Base-by-base conservation (phyloP, 176 grass and related monocot species). In the Ampelocalamus luodianensis region DNA sequence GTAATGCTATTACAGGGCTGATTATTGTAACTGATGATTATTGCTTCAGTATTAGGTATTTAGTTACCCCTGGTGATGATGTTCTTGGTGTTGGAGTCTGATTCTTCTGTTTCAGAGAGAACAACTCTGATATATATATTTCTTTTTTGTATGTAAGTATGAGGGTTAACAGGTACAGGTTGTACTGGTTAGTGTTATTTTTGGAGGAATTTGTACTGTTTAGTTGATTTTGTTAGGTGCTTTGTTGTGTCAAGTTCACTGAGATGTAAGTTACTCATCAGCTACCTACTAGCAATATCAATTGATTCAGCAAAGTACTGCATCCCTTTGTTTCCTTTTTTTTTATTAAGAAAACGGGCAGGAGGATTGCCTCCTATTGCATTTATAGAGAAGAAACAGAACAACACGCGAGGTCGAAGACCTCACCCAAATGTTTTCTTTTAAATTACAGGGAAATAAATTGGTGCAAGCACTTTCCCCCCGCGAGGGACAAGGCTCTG, bases 1-100 rank as follows among this genome's bases (percentile, higher is more conserved):
- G 67, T 54, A 10, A 80, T 75, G 59, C n/a, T 12, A 67, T 81
- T 81, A 36, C 69, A 81, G n/a, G 70, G 38, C 37, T 74, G n/a
- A 65, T 65, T 56, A n/a, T 14, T 73, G 32, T 64, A 62, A 37
- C 46, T 15, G 58, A 40, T 80, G 85, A 51, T 68, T 53, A 39
- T 43, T 66, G 34, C 10, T 65, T 72, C 23, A 74, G 68, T 58
- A 8, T 58, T 58, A n/a, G 55, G 8, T 22, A 51, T 51, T 51
- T 51, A 51, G 49, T 51, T 51, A 22, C 18, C 18, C 5, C 6
- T 22, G 13, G 23, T 55, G 20, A 46, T 55, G 7, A 69, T 68
- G 70, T 61, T 68, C 56, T 72, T 63, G 24, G 62, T 34, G 55
- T 74, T 79, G 56, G 15, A 72, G 32, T 9, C 36, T 43, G 39